These are phyloP conservation scores for Elongisporangium prolatum DNA, from an alignment of 352 stramenopile species.

Conservation along the genomic window DNA sequence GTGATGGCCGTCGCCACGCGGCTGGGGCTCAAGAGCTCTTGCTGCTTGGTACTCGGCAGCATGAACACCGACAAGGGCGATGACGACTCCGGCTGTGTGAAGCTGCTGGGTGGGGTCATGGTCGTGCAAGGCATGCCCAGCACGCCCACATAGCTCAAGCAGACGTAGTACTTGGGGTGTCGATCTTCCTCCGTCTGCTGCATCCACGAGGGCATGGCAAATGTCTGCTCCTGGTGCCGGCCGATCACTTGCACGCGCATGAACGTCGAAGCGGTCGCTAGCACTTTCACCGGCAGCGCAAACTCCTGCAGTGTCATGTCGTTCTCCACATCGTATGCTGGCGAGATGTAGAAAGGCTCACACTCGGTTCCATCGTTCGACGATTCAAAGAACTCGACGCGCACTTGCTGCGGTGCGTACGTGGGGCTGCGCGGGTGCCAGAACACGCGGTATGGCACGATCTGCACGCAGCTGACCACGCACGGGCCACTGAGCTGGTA, in stretches of 20 bases:
- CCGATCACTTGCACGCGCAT: constrained; percentile 61
- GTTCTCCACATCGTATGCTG: constrained; percentile 50
- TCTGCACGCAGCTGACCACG: constrained; percentile 37
- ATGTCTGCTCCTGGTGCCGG: constrained; percentile 69
- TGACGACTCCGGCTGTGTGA: not conserved
- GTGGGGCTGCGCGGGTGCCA: constrained; percentile 73
- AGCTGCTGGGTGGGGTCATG: not conserved
- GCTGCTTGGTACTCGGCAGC: constrained; percentile 16
- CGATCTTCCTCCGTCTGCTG: constrained; percentile 33
- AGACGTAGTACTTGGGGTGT: constrained; percentile 75
- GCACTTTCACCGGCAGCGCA: constrained; percentile 40
- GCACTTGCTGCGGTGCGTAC: constrained; percentile 54
- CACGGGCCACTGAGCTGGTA: constrained; percentile 54
- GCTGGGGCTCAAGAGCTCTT: constrained; percentile 13
- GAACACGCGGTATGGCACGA: constrained; percentile 73
- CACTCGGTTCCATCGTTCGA: constrained; percentile 19
- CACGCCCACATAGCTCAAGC: constrained; percentile 72
- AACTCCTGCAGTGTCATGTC: constrained; percentile 74
- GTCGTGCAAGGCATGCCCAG: constrained; percentile 33
- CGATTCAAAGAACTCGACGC: constrained; percentile 65
- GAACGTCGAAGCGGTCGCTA: constrained; percentile 29
- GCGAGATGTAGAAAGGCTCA: constrained; percentile 49
- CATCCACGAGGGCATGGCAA: constrained; percentile 51
- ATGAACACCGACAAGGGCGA: not conserved
- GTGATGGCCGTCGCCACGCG: constrained; percentile 39